Evolutionary conservation across 495 filamentous ascomycete genomes (phyloP).

Genomic region (Cenococcum geophilum): DNA sequence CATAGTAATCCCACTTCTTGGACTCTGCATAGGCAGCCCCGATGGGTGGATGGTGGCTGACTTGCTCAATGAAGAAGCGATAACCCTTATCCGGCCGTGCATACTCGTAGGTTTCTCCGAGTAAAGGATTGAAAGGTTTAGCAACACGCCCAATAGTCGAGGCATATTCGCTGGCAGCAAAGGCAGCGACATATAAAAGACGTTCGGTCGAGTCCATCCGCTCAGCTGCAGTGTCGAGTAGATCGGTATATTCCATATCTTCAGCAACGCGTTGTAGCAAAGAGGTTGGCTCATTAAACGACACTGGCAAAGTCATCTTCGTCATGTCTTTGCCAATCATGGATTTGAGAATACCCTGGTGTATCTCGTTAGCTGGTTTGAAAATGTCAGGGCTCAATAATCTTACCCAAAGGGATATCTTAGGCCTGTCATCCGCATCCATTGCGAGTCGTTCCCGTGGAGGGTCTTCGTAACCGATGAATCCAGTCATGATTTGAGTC

Average conservation of each 20-base stretch:
- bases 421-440: conserved; percentile 87
- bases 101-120: conserved; percentile 97
- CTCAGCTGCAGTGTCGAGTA: conserved; percentile 84
- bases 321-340: conserved; percentile 99
- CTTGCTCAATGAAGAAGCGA: conserved; percentile 97
- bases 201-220: conserved; percentile 82
- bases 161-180: conserved; percentile 92
- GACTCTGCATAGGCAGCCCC: conserved; percentile 92
- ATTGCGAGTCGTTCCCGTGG: conserved; percentile 71
- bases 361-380: conserved; percentile 29
- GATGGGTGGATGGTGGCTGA: conserved; percentile 94
- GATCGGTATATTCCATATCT: conserved; percentile 95
- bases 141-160: conserved; percentile 95
- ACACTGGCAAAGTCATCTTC: conserved; percentile 96
- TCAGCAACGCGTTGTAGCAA: conserved; percentile 93
- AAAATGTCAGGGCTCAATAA: conserved; percentile 8
- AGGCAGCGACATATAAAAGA: conserved; percentile 92
- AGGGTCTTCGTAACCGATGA: conserved; percentile 85
- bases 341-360: conserved; percentile 90
- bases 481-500: conserved; percentile 64
- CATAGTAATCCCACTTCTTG: conserved; percentile 92
- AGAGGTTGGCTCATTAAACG: conserved; percentile 97
- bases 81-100: conserved; percentile 91
- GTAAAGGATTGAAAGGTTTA: conserved; percentile 93
- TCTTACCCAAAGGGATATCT: conserved; percentile 90